phyloP scores from a whole-genome alignment of 208 protist species.

The Acanthamoeba royreba region DNA sequence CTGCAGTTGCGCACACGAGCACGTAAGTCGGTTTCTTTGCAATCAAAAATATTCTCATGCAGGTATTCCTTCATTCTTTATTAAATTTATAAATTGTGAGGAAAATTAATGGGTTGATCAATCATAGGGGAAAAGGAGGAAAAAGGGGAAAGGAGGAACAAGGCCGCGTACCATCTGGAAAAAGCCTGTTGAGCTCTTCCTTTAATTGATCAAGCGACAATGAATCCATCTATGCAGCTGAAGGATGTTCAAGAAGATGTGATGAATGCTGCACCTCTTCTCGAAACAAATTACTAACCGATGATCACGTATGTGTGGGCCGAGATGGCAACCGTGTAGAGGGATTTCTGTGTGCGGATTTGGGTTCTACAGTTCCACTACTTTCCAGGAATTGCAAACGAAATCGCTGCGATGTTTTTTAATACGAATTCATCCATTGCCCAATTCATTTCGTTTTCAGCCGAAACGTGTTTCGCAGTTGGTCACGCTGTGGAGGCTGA shows the following conservation, averaged over 20 bases:
- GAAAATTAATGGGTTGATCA: neutral
- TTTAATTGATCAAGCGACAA: constrained; percentile 17
- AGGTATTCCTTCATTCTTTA: neutral
- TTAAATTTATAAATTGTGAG: neutral
- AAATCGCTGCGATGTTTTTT: too few relatives aligned
- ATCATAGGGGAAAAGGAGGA: neutral
- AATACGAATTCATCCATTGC: too few relatives aligned
- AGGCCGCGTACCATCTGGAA: constrained; percentile 1
- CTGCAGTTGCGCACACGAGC: neutral
- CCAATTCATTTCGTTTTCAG: neutral
- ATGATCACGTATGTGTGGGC: too few relatives aligned
- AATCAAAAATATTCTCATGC: too few relatives aligned
- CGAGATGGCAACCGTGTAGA: too few relatives aligned
- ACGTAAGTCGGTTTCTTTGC: neutral
- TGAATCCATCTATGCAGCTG: neutral
- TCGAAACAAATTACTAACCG: neutral
- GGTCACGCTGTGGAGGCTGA: neutral
- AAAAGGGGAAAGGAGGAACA: neutral
- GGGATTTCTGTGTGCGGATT: too few relatives aligned
- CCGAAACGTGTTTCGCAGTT: neutral
- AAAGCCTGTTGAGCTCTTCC: neutral
- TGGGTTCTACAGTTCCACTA: neutral
- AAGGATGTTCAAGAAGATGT: too few relatives aligned
- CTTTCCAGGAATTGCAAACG: neutral
- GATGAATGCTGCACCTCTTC: neutral